A percentile compares a stretch with the other conserved stretches of the same genome.
Evolutionary conservation across 257 asterid genomes (phyloP).

Genomic region (Striga asiatica): DNA sequence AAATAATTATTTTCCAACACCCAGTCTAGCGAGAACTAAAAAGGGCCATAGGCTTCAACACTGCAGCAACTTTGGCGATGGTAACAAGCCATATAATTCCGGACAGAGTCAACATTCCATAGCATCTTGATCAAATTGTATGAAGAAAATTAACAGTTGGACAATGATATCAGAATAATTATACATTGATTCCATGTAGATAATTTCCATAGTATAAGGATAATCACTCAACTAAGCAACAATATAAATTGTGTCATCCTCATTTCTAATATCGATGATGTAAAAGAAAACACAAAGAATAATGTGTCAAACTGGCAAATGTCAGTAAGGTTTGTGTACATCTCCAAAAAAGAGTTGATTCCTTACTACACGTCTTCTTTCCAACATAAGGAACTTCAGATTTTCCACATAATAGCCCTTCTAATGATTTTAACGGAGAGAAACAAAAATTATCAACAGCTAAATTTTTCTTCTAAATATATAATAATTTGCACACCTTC

Average conservation of each 20-base stretch:
- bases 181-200: neutral
- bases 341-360: neutral
- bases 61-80: no score
- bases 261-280: neutral
- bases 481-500: slow-evolving; percentile 35
- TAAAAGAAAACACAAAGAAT: neutral
- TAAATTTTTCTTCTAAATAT: neutral
- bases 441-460: neutral
- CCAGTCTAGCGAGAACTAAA: neutral
- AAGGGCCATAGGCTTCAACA: neutral
- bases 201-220: neutral
- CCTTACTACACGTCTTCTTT: neutral
- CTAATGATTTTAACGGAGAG: neutral
- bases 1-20: neutral
- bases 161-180: neutral
- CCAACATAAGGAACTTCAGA: neutral
- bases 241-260: neutral
- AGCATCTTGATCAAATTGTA: neutral
- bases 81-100: no score
- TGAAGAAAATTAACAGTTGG: neutral
- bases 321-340: neutral
- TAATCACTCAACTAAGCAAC: no score
- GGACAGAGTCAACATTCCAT: no score
- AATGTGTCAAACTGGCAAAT: neutral
- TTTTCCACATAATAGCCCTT: neutral